Evolutionary conservation across 169 alveolate genomes (phyloP), one percentile per base, ranked within the genome.

Genomic region (Plasmodium knowlesi): DNA sequence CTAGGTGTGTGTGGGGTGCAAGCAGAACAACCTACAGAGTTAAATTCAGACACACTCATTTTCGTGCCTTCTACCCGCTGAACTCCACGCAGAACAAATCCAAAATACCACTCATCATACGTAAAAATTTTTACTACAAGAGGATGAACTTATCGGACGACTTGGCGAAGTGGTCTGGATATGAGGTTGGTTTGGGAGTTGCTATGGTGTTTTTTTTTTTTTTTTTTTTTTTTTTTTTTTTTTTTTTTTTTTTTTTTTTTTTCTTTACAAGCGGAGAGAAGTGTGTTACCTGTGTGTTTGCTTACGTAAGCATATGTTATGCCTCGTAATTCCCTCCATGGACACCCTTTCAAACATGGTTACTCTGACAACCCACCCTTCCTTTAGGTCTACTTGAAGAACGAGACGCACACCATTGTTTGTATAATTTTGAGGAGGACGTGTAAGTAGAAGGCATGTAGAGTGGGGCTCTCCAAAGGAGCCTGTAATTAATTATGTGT

Each of bases 131-230:
- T 16, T 92, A 95, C 80, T 25, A 80, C 41, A 95, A 95, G 71
- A 92, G 82, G 71, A 92, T 92, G 95, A 92, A 95, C 61, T 83
- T 95, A 19, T 50, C 95, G 16, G 95, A 92, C 41, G 95, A 95
- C 25, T 54, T 90, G 30, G 92, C 96, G 12, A 80, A 82, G 73
- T 90, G 93, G 95, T 43, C 93, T 16, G 95, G 94, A 39, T 90
- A 81, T 57, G 93, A 92, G 84, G 92, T 74, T 57, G 39, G 61
- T 5, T 14, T 32, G 16, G 5, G 34, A 61, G 34, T 61, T 61
- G n/a, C 57, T 19, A 14, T 5, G 10, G 57, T 46, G 57, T 46
- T n/a, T 46, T 10, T 46, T 10, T 46, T 41, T 41, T 41, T 22
- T 16, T 57, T 57, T 39, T 46, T 46, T 46, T 43, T 43, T 61